phyloP scores from a whole-genome alignment of 2,329 filamentous ascomycete genomes.

The Beauveria medogensis region DNA sequence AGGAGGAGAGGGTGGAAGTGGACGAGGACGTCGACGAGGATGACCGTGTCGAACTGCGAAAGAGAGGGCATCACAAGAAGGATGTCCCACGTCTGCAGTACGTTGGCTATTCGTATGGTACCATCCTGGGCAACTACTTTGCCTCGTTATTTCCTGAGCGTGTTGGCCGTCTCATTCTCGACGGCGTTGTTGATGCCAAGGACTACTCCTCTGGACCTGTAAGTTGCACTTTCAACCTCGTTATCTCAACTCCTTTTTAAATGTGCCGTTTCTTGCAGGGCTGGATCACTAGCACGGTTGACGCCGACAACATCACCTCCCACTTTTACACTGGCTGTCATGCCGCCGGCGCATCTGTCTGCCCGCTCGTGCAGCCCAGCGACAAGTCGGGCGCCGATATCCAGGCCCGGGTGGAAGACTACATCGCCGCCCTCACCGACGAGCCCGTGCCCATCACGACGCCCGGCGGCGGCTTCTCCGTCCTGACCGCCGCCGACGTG shows the following conservation, averaged over 20 bases:
- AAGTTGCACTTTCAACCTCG: conserved; percentile 7
- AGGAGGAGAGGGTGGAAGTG: not conserved
- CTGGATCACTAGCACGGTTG: conserved; percentile 24
- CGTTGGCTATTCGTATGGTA: conserved; percentile 35
- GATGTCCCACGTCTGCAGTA: conserved; percentile 25
- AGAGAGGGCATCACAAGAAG: not conserved
- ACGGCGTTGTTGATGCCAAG: conserved; percentile 20
- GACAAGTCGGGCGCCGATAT: conserved; percentile 20
- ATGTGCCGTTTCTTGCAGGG: conserved; percentile 14
- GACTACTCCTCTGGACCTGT: conserved; percentile 19
- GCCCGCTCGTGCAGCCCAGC: conserved; percentile 17
- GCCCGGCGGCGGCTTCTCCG: conserved; percentile 12
- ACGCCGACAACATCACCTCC: conserved; percentile 22
- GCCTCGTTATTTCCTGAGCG: conserved; percentile 16
- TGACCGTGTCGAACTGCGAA: not conserved
- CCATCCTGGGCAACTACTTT: conserved; percentile 14
- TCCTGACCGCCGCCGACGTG: conserved; percentile 21
- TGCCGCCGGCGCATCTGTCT: conserved; percentile 13
- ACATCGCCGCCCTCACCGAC: conserved; percentile 18
- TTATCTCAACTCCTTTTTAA: not conserved
- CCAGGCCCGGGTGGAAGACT: conserved; percentile 19
- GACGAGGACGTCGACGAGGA: not conserved
- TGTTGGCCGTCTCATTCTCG: conserved; percentile 27
- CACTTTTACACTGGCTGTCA: conserved; percentile 24
- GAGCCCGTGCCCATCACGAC: conserved; percentile 17